Conservation (phyloP, 495 filamentous ascomycete genomes). For the Hyaloscypha finlandica region DNA sequence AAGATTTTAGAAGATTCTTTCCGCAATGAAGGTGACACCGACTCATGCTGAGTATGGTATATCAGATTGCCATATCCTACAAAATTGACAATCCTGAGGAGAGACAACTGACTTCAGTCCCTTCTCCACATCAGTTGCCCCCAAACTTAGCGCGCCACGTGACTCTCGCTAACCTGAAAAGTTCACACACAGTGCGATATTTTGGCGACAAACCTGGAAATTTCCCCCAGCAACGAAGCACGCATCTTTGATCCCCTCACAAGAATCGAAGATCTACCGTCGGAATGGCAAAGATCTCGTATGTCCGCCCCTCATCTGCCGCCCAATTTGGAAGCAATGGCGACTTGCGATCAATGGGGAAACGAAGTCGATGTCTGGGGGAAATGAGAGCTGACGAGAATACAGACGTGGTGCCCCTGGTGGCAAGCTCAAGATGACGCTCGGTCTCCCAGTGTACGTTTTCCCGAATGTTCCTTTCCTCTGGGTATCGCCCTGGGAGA, state of each 20-base stretch:
- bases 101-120: too few relatives aligned
- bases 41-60: too few relatives aligned
- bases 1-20: too few relatives aligned
- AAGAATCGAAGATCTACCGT: constrained; percentile 24
- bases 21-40: too few relatives aligned
- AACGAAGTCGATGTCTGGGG: constrained; percentile 1
- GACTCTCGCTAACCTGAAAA: constrained; percentile 11
- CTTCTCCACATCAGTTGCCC: too few relatives aligned
- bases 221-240: constrained; percentile 22
- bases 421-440: constrained; percentile 99
- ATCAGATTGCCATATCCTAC: too few relatives aligned
- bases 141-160: neutral
- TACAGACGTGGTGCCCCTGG: constrained; percentile 85
- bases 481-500: neutral
- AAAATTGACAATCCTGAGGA: too few relatives aligned
- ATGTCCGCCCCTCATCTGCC: constrained; percentile 18
- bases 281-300: constrained; percentile 38
- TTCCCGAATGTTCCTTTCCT: neutral
- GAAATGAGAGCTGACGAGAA: constrained; percentile 9
- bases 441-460: constrained; percentile 98
- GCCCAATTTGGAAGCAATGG: neutral
- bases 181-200: neutral
- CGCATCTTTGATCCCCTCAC: constrained; percentile 24
- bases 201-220: constrained; percentile 8
- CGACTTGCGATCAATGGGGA: neutral